Conservation (phyloP, 2,329 filamentous ascomycete genomes). For the Sporothrix mexicana region DNA sequence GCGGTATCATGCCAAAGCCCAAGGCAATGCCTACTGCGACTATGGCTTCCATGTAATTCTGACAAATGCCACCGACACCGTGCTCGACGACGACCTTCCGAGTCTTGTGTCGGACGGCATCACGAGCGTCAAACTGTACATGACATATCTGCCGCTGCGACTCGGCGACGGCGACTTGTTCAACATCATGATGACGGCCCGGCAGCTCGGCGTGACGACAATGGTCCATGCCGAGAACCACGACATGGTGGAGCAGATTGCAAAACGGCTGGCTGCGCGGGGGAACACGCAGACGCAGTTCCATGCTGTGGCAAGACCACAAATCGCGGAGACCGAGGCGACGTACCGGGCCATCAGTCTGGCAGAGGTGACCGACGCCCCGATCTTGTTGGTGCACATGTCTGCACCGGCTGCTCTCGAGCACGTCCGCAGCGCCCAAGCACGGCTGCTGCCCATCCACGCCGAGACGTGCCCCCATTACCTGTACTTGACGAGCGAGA, state of each 20-base stretch:
- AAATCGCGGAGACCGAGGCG: constrained; percentile 55
- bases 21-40: constrained; percentile 64
- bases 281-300: constrained; percentile 49
- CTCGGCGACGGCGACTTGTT: constrained; percentile 57
- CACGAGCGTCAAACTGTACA: constrained; percentile 58
- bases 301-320: constrained; percentile 53
- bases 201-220: constrained; percentile 56
- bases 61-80: constrained; percentile 51
- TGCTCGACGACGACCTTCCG: constrained; percentile 53
- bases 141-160: constrained; percentile 58
- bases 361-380: constrained; percentile 56
- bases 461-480: constrained; percentile 66
- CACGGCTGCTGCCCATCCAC: constrained; percentile 56
- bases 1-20: constrained; percentile 71
- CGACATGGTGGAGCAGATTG: constrained; percentile 57
- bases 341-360: constrained; percentile 57
- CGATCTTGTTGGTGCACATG: constrained; percentile 62
- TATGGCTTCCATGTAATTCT: constrained; percentile 62
- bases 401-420: constrained; percentile 53
- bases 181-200: constrained; percentile 55
- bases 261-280: constrained; percentile 41
- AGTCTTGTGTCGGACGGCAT: constrained; percentile 49
- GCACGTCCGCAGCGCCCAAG: constrained; percentile 57
- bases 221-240: constrained; percentile 70
- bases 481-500: constrained; percentile 56